Conservation (phyloP, 495 filamentous ascomycete species). For the Aspergillus egyptiacus region DNA sequence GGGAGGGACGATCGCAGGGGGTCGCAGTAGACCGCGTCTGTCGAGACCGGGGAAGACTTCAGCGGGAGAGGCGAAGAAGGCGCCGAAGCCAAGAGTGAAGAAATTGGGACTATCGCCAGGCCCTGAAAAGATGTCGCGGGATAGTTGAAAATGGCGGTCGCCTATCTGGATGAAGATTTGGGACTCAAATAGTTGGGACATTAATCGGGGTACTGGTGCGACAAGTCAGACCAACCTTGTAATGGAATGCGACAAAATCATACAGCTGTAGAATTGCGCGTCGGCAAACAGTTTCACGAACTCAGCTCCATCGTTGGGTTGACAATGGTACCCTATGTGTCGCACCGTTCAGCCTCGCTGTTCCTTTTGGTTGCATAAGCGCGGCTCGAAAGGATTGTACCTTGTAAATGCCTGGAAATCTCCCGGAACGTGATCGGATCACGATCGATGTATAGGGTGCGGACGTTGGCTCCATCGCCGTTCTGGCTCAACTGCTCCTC, state of each 20-base stretch:
- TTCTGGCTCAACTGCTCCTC: constrained; percentile 68
- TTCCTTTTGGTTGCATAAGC: not conserved
- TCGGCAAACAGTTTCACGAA: constrained; percentile 93
- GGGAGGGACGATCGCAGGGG: constrained; percentile 79
- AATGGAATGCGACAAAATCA: constrained; percentile 15
- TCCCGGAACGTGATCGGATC: constrained; percentile 87
- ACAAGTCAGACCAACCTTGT: constrained; percentile 7
- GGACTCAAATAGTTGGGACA: constrained; percentile 89
- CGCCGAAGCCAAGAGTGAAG: constrained; percentile 86
- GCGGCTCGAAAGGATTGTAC: constrained; percentile 22
- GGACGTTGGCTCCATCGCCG: constrained; percentile 48
- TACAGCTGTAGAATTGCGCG: constrained; percentile 89
- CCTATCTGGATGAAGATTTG: constrained; percentile 90
- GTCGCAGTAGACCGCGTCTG: constrained; percentile 73
- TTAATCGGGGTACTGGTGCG: constrained; percentile 71
- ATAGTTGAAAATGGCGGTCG: constrained; percentile 77
- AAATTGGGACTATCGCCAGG: constrained; percentile 92
- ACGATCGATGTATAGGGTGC: constrained; percentile 90
- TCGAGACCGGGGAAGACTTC: constrained; percentile 86
- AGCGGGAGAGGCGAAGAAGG: constrained; percentile 75
- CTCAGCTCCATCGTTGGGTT: constrained; percentile 73
- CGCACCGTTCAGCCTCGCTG: not conserved
- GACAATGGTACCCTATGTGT: constrained; percentile 68
- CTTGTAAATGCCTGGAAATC: constrained; percentile 87
- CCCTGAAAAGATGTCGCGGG: constrained; percentile 76